Evolutionary conservation across 495 filamentous ascomycete species (phyloP), one percentile per base, ranked within the genome.

Genomic region (Rusavskia elegans): DNA sequence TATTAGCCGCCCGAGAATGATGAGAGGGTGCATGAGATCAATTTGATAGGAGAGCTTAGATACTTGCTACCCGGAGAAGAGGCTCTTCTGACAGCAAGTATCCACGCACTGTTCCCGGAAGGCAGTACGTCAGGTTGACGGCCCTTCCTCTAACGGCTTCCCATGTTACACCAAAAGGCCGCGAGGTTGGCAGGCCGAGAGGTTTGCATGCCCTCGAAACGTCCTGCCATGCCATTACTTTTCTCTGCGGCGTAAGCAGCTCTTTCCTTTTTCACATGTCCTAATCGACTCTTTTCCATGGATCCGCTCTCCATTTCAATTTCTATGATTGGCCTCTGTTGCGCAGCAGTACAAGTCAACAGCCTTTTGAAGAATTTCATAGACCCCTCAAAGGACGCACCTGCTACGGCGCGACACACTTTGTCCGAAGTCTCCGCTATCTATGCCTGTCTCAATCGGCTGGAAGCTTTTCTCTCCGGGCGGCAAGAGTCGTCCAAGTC

Each of bases 291-390:
- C n/a, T 20, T 30, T 20, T 6, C 6, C 2, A 60, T 60, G 58
- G 58, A 60, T 21, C 58, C 58, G 10, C 40, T 60, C 19, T 55
- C 58, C 3, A 35, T 60, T 29, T 49, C 58, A n/a, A 55, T 42
- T 27, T 57, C 58, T n/a, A 54, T 60, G 16, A 25, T 60, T 42
- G 58, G 58, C 6, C 51, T 60, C 2, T 53, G 36, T 16, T 48
- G 45, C 13, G 58, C 58, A 48, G 58, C 55, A 45, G 25, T 57
- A 10, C 55, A 60, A 32, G 40, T 60, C 20, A 55, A 49, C 17
- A 36, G 45, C 39, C 30, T 55, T 23, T 42, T 60, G 7, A 54
- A 50, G 36, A 50, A 17, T 5, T 60, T 60, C 37, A 39, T 60
- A 37, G 52, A 55, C 46, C 30, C 41, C 41, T 37, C 55, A 36